Percentiles rank a stretch among this genome's conserved stretches.
Conservation (phyloP, 1,284 basidiomycete species). For the Ceratobasidium sp. region DNA sequence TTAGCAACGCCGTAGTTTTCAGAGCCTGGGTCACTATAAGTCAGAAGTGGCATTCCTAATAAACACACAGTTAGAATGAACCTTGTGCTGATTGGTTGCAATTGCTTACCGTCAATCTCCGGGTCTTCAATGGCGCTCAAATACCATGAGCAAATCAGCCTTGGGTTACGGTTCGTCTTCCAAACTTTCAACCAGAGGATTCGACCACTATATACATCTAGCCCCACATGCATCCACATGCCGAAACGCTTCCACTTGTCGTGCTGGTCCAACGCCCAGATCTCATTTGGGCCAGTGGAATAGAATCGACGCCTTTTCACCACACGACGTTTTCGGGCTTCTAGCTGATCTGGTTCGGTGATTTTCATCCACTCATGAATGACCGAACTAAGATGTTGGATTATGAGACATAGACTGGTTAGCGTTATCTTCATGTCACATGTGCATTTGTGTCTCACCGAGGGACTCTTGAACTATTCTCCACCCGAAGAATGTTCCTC, state of each 20-base stretch:
- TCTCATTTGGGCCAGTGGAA: slow-evolving; percentile 59
- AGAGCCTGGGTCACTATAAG: slow-evolving; percentile 60
- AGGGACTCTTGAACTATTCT: not conserved
- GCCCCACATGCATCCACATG: slow-evolving; percentile 57
- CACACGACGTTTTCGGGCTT: not conserved
- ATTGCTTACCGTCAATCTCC: slow-evolving; percentile 51
- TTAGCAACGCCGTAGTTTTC: slow-evolving; percentile 61
- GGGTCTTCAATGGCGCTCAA: slow-evolving; percentile 52
- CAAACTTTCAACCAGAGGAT: slow-evolving; percentile 60
- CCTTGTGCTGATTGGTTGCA: too few relatives aligned
- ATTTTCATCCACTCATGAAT: not conserved
- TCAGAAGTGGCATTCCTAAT: slow-evolving; percentile 56
- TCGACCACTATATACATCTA: slow-evolving; percentile 57
- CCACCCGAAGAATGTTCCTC: not conserved
- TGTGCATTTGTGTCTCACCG: not conserved
- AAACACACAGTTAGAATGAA: too few relatives aligned
- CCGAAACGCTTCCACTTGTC: slow-evolving; percentile 62
- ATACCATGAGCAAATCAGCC: slow-evolving; percentile 57
- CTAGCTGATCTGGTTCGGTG: not conserved
- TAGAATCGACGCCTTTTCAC: not conserved
- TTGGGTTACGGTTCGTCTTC: slow-evolving; percentile 62
- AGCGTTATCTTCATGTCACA: not conserved
- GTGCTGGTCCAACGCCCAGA: slow-evolving; percentile 60
- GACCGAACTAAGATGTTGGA: not conserved
- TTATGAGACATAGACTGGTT: not conserved